Base-by-base conservation (phyloP, 164 flowering plant species). In the Vitis amurensis region DNA sequence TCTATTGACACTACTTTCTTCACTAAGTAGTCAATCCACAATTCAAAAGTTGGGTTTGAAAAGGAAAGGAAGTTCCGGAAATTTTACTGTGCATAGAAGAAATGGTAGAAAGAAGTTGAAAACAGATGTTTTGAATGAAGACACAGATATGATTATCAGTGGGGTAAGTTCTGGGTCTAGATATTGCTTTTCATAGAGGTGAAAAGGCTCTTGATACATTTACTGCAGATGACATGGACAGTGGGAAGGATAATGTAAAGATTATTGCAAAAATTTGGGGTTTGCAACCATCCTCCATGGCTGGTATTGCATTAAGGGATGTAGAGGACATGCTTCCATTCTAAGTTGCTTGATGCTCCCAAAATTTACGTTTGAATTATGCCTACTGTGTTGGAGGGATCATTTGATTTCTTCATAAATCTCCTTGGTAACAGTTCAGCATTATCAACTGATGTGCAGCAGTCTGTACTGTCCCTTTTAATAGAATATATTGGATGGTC, bases 341-440 rank as follows among this genome's bases (percentile, higher is more conserved):
- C 88, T 23, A 92, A 87, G 80, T 76, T 92, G 74, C 86, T 95
- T 71, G 94, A 95, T 69, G 84, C 82, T 59, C 81, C 90, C 71
- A 81, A 74, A 57, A 76, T 89, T 66, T 94, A 89, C 80, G 73
- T 87, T 73, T 74, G 86, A 31, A 79, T 82, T 7, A 56, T 87
- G 81, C 93, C 90, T 59, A 70, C 62, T 17, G 71, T 74, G n/a
- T 57, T 87, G 67, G 97, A 91, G 55, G 86, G 92, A 62, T 89
- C 88, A 23, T 91, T 84, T 84, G 94, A 90, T 67, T 87, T 91
- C 74, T 87, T 95, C 61, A 81, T 84, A 69, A 70, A 82, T 76
- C 85, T 92, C 29, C 89, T 93, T 11, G 73, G 78, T 61, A 75
- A 81, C 75, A 86, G 89, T 23, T 74, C 82, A 56, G 68, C 74